Base-by-base conservation (phyloP, 495 filamentous ascomycete genomes). In the Lophiostoma macrostomum region DNA sequence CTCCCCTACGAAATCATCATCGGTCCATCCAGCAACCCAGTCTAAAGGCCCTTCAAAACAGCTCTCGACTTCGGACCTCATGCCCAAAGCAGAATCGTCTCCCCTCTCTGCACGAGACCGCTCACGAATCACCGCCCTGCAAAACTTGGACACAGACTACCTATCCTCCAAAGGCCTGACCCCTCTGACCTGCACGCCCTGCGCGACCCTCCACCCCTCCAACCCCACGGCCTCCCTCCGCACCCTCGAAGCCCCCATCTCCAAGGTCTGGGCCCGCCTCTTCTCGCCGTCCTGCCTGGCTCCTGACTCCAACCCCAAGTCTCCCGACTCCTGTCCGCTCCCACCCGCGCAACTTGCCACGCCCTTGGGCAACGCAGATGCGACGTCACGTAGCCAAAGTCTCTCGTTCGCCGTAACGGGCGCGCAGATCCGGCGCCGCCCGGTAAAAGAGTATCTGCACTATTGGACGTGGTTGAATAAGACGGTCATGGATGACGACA, bases 401-500 rank as follows among this genome's bases (percentile, higher is more conserved):
- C n/a, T n/a, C n/a, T n/a, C n/a, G n/a, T 42, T 42, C 18, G 39
- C 39, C 5, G 39, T 42, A 10, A 42, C 5, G 18, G 8, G 39
- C 18, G 22, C 5, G 11, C 13, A 42, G 16, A 16, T 42, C 10
- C 14, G 16, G 8, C 22, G 27, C 18, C 39, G 20, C 10, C 10
- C 5, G 8, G 16, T 42, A 16, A 16, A 42, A 5, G 39, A 42
- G 5, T 42, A 42, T 42, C 10, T 20, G 16, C 22, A 25, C 22
- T 42, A 10, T 16, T 42, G 39, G 39, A 25, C 12, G 7, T 42
- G 39, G 39, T 25, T 42, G 8, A 20, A 42, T 25, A 25, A 42
- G 39, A 42, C 39, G 39, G 27, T 11, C 10, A 22, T 42, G 18
- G 39, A 42, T 25, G 39, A 42, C 18, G 39, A 42, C 27, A 42